phyloP scores from a whole-genome alignment of 1,139 yeast genomes.

The Kurtzmaniella natalensis region DNA sequence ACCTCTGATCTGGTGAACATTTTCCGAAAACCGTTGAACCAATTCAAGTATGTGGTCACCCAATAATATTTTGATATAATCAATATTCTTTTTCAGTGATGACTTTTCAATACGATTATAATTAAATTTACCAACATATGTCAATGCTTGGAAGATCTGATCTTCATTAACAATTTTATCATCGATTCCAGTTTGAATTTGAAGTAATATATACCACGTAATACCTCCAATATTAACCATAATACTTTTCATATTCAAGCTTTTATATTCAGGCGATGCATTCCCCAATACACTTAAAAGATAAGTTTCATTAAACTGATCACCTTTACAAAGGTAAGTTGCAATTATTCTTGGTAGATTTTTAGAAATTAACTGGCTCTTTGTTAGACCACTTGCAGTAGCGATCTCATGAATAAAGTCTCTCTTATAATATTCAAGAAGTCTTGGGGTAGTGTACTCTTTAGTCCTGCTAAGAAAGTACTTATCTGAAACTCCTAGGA shows the following conservation, averaged over 20 bases:
- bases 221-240: conserved; percentile 42
- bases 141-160: conserved; percentile 36
- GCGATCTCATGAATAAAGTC: conserved; percentile 59
- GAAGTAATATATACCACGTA: conserved; percentile 38
- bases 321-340: conserved; percentile 33
- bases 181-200: conserved; percentile 29
- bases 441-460: conserved; percentile 71
- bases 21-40: conserved; percentile 72
- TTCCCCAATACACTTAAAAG: conserved; percentile 53
- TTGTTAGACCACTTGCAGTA: conserved; percentile 29
- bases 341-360: conserved; percentile 39
- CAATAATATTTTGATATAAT: conserved; percentile 29
- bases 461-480: conserved; percentile 68
- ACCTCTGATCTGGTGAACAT: conserved; percentile 70
- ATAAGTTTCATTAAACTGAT: conserved; percentile 42
- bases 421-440: conserved; percentile 59
- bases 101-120: conserved; percentile 13
- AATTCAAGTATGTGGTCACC: conserved; percentile 69
- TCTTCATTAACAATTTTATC: conserved; percentile 25
- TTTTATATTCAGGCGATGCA: conserved; percentile 43
- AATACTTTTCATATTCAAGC: conserved; percentile 36
- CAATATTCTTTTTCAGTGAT: conserved; percentile 10
- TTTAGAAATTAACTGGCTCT: conserved; percentile 31
- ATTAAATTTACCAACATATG: conserved; percentile 33
- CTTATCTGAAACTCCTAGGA: conserved; percentile 57